These are phyloP conservation scores for Fusarium chlamydosporum DNA, from an alignment of 2,329 filamentous ascomycete species.

Conservation along the genomic window DNA sequence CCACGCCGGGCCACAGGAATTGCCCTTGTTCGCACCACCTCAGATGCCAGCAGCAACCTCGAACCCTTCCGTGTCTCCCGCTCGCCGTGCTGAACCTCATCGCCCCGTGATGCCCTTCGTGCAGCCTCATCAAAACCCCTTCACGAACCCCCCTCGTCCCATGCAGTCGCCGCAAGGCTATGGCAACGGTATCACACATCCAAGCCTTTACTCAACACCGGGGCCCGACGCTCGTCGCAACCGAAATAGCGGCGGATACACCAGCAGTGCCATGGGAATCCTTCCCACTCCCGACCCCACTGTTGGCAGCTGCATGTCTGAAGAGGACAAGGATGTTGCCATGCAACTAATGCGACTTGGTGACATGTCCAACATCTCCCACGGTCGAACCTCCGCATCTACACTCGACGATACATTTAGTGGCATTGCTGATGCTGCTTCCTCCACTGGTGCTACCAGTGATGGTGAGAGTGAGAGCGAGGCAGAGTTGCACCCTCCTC, in stretches of 20 bases:
- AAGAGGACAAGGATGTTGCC: slow-evolving; percentile 93
- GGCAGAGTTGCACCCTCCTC: slow-evolving; percentile 70
- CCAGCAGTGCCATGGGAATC: slow-evolving; percentile 66
- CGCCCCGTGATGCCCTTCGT: slow-evolving; percentile 81
- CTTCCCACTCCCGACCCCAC: slow-evolving; percentile 97
- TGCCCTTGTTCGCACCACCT: slow-evolving; percentile 93
- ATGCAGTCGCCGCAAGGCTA: slow-evolving; percentile 90
- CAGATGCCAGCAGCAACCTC: slow-evolving; percentile 95
- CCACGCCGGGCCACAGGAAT: slow-evolving; percentile 74
- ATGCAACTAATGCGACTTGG: slow-evolving; percentile 96
- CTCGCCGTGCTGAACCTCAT: slow-evolving; percentile 81
- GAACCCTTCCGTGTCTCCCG: slow-evolving; percentile 96
- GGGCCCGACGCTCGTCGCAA: slow-evolving; percentile 73
- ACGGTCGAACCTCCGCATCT: slow-evolving; percentile 92
- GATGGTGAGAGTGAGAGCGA: slow-evolving; percentile 79
- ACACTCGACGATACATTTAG: slow-evolving; percentile 95
- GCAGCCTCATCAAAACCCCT: slow-evolving; percentile 82
- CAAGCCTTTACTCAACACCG: slow-evolving; percentile 74
- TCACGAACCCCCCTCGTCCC: slow-evolving; percentile 79
- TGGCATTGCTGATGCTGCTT: slow-evolving; percentile 86
- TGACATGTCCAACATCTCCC: slow-evolving; percentile 92
- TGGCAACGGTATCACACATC: slow-evolving; percentile 62
- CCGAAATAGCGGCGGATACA: slow-evolving; percentile 73
- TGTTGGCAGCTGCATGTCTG: slow-evolving; percentile 94
- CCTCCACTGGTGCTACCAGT: slow-evolving; percentile 87